Conservation (phyloP, 2,329 filamentous ascomycete genomes). For the Elsinoe perseae region DNA sequence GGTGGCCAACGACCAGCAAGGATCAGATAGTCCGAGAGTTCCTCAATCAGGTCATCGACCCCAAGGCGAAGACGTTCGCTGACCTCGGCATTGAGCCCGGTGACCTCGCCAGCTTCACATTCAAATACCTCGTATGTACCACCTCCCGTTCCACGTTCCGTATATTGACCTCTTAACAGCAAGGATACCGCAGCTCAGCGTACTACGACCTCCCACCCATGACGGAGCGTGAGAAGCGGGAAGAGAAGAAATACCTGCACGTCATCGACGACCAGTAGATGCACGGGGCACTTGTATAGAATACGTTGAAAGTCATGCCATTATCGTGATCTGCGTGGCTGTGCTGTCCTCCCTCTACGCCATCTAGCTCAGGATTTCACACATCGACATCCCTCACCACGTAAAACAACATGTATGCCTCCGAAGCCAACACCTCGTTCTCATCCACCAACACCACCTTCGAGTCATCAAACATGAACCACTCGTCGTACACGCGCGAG, state of each 20-base stretch:
- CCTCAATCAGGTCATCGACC: constrained; percentile 86
- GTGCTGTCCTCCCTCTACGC: neutral
- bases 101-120: constrained; percentile 79
- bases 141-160: constrained; percentile 18
- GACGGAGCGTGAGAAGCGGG: constrained; percentile 86
- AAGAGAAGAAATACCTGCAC: constrained; percentile 96
- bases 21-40: constrained; percentile 90
- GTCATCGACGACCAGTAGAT: constrained; percentile 76
- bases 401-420: constrained; percentile 90
- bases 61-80: constrained; percentile 86
- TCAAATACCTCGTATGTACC: constrained; percentile 77
- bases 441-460: constrained; percentile 78
- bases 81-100: constrained; percentile 84
- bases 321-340: neutral
- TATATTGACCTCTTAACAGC: constrained; percentile 46
- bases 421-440: constrained; percentile 73
- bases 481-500: constrained; percentile 72
- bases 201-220: constrained; percentile 92
- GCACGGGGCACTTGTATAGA: constrained; percentile 11
- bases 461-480: constrained; percentile 95
- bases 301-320: neutral
- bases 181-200: constrained; percentile 79
- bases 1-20: constrained; percentile 77
- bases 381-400: constrained; percentile 24
- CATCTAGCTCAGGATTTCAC: neutral